Conservation (phyloP, 2,329 filamentous ascomycete genomes). For the Aspergillus piperis region DNA sequence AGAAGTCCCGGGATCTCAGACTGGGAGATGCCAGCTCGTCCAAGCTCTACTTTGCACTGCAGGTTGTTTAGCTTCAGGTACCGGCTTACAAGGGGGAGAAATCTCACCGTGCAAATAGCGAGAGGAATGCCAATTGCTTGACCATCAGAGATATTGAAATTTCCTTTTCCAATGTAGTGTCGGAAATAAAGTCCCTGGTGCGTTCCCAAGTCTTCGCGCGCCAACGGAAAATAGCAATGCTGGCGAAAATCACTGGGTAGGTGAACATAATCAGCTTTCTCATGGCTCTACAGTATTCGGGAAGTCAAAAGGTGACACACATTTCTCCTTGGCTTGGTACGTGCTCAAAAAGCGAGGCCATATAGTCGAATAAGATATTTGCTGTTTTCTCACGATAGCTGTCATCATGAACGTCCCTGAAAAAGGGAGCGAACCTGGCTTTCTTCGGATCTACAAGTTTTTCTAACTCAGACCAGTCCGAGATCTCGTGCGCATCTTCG, state of each 20-base stretch:
- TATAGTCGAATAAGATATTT: neutral
- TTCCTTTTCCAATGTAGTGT: neutral
- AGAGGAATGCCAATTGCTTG: neutral
- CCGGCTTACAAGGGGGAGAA: neutral
- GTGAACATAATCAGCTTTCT: neutral
- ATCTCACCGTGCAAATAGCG: neutral
- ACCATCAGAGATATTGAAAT: neutral
- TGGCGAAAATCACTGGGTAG: neutral
- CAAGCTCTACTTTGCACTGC: constrained; percentile 2
- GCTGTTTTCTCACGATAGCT: neutral
- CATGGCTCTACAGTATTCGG: neutral
- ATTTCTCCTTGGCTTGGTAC: neutral
- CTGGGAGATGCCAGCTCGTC: neutral
- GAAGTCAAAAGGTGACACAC: neutral
- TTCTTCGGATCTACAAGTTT: neutral
- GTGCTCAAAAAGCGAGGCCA: neutral
- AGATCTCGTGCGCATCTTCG: neutral
- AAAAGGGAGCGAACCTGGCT: neutral
- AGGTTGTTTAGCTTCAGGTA: neutral
- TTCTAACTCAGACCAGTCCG: neutral
- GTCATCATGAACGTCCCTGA: neutral
- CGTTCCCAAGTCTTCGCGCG: too few species aligned
- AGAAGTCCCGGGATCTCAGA: constrained; percentile 8
- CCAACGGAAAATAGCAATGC: neutral
- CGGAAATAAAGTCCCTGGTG: neutral